Base-by-base conservation (phyloP, 176 grass and related monocot species). In the Canna indica region DNA sequence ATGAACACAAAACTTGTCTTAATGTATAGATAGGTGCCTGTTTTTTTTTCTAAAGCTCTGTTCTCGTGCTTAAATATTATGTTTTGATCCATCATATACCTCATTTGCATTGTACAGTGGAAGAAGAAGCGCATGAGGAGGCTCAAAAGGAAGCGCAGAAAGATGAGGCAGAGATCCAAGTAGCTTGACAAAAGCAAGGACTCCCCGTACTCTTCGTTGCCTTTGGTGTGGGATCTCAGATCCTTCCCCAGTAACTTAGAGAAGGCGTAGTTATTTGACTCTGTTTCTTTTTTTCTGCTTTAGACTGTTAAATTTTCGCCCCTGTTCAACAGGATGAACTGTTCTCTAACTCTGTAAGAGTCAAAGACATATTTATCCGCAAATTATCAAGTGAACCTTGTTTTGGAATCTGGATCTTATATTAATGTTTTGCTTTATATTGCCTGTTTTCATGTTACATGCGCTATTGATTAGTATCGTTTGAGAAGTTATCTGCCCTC, bases 41-140 rank as follows among this genome's bases (percentile, higher is more conserved):
- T n/a, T 50, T 54, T 16, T n/a, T 22, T 54, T n/a, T 54, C 14
- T 52, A 20, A 22, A 52, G 17, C 17, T 20, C 22, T 3, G 22
- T n/a, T 54, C 50, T 24, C 4, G 20, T 54, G 50, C 30, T 34
- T 14, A 24, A 67, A 13, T 16, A 39, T 14, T 44, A 41, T 68
- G n/a, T 9, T 14, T 27, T 68, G 44, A n/a, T 36, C 11, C 1
- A 11, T 15, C 10, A 27, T 13, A 44, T 16, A 17, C 12, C 0
- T 65, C 31, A 6, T 16, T 7, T 28, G 7, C 22, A 24, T 44
- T 45, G 22, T 68, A 1, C 65, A 68, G 65, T 68, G 65, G 65
- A 68, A 68, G 65, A 68, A 68, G 65, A 68, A 68, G 36, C 22
- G 65, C 22, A 68, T 68, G 65, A 68, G 65, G 65, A 26, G 65